Evolutionary conservation across 108 stramenopile species (phyloP).

Genomic region (Craspedostauros australis): DNA sequence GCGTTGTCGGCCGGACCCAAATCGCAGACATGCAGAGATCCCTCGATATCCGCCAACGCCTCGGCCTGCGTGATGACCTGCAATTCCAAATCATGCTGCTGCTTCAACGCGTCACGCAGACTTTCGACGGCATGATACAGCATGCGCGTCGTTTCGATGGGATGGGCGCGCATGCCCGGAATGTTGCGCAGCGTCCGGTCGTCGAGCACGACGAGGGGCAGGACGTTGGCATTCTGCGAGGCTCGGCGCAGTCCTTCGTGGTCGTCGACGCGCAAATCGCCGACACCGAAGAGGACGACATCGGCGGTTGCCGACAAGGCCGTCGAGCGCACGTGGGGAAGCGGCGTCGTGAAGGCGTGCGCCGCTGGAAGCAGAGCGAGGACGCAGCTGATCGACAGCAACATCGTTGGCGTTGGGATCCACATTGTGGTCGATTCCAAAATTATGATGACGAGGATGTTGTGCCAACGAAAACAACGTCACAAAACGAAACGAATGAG

Average conservation of each 20-base stretch:
- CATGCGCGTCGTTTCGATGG: conserved; percentile 27
- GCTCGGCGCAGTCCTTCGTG: conserved; percentile 32
- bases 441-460: too few species aligned
- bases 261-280: conserved; percentile 46
- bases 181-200: conserved; percentile 19
- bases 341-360: too few species aligned
- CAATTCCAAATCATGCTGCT: conserved; percentile 13
- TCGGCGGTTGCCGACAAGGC: too few species aligned
- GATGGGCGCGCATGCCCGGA: conserved; percentile 30
- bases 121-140: conserved; percentile 10
- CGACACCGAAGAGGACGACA: conserved; percentile 43
- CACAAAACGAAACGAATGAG: too few species aligned
- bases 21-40: conserved; percentile 39
- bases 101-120: conserved; percentile 8
- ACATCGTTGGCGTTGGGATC: too few species aligned
- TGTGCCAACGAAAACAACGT: too few species aligned
- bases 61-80: conserved; percentile 11
- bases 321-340: too few species aligned
- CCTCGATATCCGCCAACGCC: background rate
- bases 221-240: conserved; percentile 5
- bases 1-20: conserved; percentile 32
- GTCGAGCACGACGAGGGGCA: conserved; percentile 36
- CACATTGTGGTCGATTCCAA: too few species aligned
- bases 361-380: too few species aligned
- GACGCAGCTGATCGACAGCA: too few species aligned